Percentiles rank a stretch among this genome's conserved stretches.
phyloP scores from a whole-genome alignment of 441 rosid species.

The Erodium moschatum region DNA sequence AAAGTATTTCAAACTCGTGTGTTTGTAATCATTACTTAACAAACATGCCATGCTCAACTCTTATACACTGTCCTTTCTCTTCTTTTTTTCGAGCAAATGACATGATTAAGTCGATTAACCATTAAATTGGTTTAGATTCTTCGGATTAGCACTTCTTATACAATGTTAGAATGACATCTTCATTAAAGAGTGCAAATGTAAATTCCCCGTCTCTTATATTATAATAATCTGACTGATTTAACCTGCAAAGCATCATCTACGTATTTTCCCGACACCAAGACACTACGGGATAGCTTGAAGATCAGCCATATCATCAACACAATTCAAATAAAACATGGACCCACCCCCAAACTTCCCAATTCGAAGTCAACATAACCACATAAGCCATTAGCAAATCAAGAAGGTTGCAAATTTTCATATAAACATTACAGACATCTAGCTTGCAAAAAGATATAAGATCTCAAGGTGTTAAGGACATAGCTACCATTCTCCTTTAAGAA shows the following conservation, averaged over 20 bases:
- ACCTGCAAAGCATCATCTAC: not conserved
- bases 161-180: not conserved
- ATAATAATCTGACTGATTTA: not conserved
- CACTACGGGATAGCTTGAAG: too few relatives aligned
- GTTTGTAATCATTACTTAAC: too few relatives aligned
- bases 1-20: conserved; percentile 8
- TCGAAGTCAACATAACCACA: not conserved
- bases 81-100: too few relatives aligned
- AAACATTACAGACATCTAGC: not conserved
- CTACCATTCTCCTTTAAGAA: not conserved
- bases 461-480: not conserved
- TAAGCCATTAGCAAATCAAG: too few relatives aligned
- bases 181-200: not conserved
- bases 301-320: conserved; percentile 4
- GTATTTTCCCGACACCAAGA: too few relatives aligned
- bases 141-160: not conserved
- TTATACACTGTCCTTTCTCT: too few relatives aligned
- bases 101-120: too few relatives aligned
- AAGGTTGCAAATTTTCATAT: not conserved
- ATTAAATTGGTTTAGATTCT: too few relatives aligned
- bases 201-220: not conserved
- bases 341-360: not conserved
- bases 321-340: not conserved
- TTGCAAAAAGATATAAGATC: not conserved
- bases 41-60: too few relatives aligned